Conservation (phyloP, 352 stramenopile genomes). For the Albugo candida region DNA sequence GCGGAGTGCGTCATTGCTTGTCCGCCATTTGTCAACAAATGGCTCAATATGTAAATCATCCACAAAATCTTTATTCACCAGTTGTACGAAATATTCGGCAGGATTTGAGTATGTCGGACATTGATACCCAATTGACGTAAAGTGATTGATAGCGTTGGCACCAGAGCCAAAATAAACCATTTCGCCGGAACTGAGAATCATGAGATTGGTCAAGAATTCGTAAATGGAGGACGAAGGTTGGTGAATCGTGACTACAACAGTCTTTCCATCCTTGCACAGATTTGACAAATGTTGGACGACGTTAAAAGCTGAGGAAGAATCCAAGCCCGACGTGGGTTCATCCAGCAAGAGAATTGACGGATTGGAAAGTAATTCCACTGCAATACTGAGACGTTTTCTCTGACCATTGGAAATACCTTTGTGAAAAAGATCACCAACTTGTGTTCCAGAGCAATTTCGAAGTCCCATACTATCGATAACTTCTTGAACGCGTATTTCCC, state of each 20-base stretch:
- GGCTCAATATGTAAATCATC: slow-evolving; percentile 14
- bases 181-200: slow-evolving; percentile 44
- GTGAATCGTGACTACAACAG: slow-evolving; percentile 68
- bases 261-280: slow-evolving; percentile 30
- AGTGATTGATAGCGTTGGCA: slow-evolving; percentile 22
- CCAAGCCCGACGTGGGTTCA: slow-evolving; percentile 83
- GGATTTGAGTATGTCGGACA: slow-evolving; percentile 51
- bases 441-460: slow-evolving; percentile 24
- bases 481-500: slow-evolving; percentile 30
- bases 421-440: slow-evolving; percentile 68
- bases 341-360: slow-evolving; percentile 91
- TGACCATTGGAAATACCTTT: slow-evolving; percentile 78
- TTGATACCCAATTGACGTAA: slow-evolving; percentile 23
- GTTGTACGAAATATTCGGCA: slow-evolving; percentile 39
- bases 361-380: slow-evolving; percentile 83
- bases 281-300: slow-evolving; percentile 66
- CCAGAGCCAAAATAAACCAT: slow-evolving; percentile 80
- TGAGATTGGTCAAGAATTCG: slow-evolving; percentile 43
- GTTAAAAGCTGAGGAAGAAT: slow-evolving; percentile 71
- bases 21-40: slow-evolving; percentile 15
- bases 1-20: slow-evolving; percentile 12
- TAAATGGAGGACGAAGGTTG: slow-evolving; percentile 64
- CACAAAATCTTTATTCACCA: slow-evolving; percentile 43
- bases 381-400: slow-evolving; percentile 84
- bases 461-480: slow-evolving; percentile 58